Percentiles rank a stretch among this genome's conserved stretches.
These are phyloP conservation scores for Platanus orientalis DNA, from an alignment of 164 flowering plant species.

Conservation along the genomic window DNA sequence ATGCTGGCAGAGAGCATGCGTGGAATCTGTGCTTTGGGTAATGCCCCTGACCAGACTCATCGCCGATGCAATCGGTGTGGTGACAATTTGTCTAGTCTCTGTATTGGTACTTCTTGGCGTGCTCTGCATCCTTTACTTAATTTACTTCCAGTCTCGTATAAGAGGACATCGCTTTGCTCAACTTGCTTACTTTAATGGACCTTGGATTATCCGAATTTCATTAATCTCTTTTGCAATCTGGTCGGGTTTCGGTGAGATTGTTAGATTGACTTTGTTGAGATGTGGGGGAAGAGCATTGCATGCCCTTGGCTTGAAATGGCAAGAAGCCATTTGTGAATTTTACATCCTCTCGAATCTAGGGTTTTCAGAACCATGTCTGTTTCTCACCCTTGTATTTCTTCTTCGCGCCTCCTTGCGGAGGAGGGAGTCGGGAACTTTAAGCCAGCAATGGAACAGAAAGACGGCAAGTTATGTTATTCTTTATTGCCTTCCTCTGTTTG, in stretches of 20 bases:
- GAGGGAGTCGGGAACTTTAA: conserved; percentile 49
- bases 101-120: conserved; percentile 59
- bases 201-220: conserved; percentile 78
- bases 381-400: conserved; percentile 73
- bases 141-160: conserved; percentile 66
- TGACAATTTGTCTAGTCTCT: conserved; percentile 78
- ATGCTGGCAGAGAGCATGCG: conserved; percentile 99
- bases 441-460: conserved; percentile 68
- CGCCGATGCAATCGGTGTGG: conserved; percentile 98
- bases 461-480: conserved; percentile 61
- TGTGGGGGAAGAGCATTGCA: conserved; percentile 40
- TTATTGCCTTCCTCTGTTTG: conserved; percentile 67
- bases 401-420: conserved; percentile 78
- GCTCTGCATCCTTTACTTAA: conserved; percentile 61
- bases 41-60: conserved; percentile 93
- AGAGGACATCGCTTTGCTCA: conserved; percentile 40
- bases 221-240: conserved; percentile 63
- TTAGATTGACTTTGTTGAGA: conserved; percentile 62
- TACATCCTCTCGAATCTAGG: conserved; percentile 90
- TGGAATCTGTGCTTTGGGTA: conserved; percentile 88
- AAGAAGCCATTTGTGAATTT: conserved; percentile 71
- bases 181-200: conserved; percentile 78
- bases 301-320: conserved; percentile 57
- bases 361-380: conserved; percentile 92
- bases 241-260: conserved; percentile 85